A percentile compares a stretch with the other conserved stretches of the same genome.
These are phyloP conservation scores for Dinochytrium kinnereticum DNA, from an alignment of 371 early-diverging fungal species.

Conservation along the genomic window DNA sequence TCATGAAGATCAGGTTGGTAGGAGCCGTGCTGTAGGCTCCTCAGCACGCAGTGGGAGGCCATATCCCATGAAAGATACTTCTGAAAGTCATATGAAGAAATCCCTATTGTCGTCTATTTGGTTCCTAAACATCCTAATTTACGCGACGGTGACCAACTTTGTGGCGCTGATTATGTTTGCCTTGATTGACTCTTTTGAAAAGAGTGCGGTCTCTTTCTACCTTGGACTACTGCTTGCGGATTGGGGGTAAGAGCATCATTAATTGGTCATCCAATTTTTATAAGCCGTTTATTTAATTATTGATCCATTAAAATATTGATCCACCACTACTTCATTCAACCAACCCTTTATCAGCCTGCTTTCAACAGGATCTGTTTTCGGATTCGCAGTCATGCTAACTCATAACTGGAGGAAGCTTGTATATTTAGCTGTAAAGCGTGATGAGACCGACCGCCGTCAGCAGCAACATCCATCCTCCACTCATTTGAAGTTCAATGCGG, in stretches of 20 bases:
- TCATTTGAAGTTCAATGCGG: no score
- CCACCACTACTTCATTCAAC: no score
- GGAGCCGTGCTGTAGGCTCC: no score
- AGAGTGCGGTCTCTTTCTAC: background rate
- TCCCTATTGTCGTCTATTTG: background rate
- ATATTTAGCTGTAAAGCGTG: background rate
- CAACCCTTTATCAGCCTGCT: no score
- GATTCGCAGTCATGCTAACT: background rate
- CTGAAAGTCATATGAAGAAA: background rate
- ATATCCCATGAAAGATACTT: no score
- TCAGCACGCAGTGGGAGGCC: no score
- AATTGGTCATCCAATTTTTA: no score
- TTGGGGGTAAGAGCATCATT: background rate
- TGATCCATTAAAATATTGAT: no score
- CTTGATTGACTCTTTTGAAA: background rate
- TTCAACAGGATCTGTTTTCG: background rate
- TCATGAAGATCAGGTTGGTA: no score
- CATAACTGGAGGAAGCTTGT: background rate
- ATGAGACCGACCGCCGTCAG: no score
- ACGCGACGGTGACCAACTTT: background rate
- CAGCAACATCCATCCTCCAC: no score
- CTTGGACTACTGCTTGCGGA: background rate
- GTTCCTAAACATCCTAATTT: background rate
- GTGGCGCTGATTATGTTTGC: background rate
- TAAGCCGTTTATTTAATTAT: no score